phyloP scores from a whole-genome alignment of 495 filamentous ascomycete species.

The Aspergillus sparsus region DNA sequence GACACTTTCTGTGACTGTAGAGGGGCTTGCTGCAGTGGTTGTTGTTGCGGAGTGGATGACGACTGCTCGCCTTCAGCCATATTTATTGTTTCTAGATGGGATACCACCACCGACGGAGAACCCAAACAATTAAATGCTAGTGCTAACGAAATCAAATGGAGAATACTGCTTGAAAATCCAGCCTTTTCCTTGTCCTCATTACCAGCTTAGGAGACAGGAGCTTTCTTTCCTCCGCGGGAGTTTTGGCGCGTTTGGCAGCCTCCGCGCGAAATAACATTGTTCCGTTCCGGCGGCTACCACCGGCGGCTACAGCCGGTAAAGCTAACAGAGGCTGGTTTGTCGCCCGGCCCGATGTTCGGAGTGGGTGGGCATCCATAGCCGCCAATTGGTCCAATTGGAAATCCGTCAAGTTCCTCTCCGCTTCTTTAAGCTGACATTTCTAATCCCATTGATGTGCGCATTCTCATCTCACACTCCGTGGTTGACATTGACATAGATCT shows the following conservation, averaged over 20 bases:
- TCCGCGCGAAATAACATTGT: slow-evolving; percentile 16
- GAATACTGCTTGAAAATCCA: not conserved
- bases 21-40: slow-evolving; percentile 31
- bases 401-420: slow-evolving; percentile 6
- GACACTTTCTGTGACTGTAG: slow-evolving; percentile 45
- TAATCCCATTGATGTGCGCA: not conserved
- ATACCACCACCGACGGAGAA: not conserved
- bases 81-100: slow-evolving; percentile 7
- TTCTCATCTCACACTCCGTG: not conserved
- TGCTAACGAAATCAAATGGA: not conserved
- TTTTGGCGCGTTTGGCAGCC: slow-evolving; percentile 15
- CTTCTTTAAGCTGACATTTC: slow-evolving; percentile 7
- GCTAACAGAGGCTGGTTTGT: slow-evolving; percentile 1
- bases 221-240: not conserved
- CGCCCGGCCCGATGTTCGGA: slow-evolving; percentile 16
- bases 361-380: not conserved
- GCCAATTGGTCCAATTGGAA: slow-evolving; percentile 13
- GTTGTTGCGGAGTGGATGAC: slow-evolving; percentile 20
- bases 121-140: not conserved
- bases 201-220: not conserved
- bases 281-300: slow-evolving; percentile 26
- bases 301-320: slow-evolving; percentile 27
- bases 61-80: slow-evolving; percentile 41
- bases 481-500: not conserved
- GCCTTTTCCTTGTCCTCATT: not conserved